Evolutionary conservation across 2,329 filamentous ascomycete species (phyloP), one percentile per base, ranked within the genome.

Genomic region (Magnaporthales sp.): DNA sequence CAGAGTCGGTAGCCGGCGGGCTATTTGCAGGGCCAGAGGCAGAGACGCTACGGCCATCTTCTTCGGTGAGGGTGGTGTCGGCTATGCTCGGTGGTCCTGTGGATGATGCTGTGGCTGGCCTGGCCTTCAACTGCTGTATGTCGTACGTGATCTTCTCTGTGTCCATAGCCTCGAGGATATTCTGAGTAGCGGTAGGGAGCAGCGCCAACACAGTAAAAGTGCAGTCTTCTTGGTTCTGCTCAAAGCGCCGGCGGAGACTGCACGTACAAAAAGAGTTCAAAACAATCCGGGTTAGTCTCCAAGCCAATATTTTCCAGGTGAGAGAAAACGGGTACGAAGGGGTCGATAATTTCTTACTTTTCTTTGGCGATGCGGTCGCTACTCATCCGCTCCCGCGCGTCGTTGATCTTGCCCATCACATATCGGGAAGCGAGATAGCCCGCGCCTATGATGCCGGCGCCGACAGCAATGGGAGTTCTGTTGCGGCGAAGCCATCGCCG

Each of bases 141-240:
- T 98, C 93, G 71, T 93, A 90, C 4, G 94, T 94, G 73, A 97
- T 92, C 73, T 91, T 88, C 77, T 99, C 95, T 60, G 96, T 96
- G 66, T 96, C 92, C 72, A 98, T 86, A 32, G 90, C 89, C 71
- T 92, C 89, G 73, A 97, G 83, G 72, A 99, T 90, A 75, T 96
- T 94, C 71, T 95, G 88, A 27, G 93, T 93, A 7, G 93, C 91
- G 38, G 94, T 96, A 4, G 95, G 95, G 10, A 99, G 85, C 66
- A 99, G 87, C 31, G 94, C 95, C n/a, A 98, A 88, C 61, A 98
- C 93, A 51, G 95, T 99, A 76, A 96, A 97, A 63, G 94, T 97
- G 80, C 95, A 99, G 79, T 99, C 95, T 76, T 97, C 94, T 77
- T 99, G 95, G 78, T 99, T 99, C 79, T 99, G 95, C 77, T 98